phyloP scores from a whole-genome alignment of 2,329 filamentous ascomycete genomes.

The Aschersonia sp. region DNA sequence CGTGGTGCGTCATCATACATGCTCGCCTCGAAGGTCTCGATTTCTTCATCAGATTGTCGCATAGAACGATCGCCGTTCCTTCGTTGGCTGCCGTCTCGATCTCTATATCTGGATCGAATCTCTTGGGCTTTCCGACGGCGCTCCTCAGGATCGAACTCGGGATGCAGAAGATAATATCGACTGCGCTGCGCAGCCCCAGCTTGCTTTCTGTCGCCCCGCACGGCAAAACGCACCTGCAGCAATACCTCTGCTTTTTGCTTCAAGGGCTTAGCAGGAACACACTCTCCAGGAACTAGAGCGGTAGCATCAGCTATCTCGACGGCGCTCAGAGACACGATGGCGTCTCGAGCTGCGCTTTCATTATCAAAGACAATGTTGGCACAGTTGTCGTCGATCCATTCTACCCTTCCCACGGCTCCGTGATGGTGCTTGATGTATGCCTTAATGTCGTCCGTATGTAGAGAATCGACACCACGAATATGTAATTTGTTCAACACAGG shows the following conservation, averaged over 20 bases:
- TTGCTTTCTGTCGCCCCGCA: constrained; percentile 65
- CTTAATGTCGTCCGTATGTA: constrained; percentile 70
- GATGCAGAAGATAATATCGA: constrained; percentile 83
- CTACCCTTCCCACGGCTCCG: constrained; percentile 45
- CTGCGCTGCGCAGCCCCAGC: constrained; percentile 66
- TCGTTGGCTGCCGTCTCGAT: constrained; percentile 28
- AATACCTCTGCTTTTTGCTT: constrained; percentile 52
- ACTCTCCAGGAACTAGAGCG: constrained; percentile 44
- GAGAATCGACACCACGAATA: constrained; percentile 65
- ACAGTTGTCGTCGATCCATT: constrained; percentile 92
- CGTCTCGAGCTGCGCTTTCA: constrained; percentile 35
- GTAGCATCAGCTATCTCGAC: constrained; percentile 37
- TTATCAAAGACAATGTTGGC: constrained; percentile 70
- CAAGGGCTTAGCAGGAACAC: constrained; percentile 55
- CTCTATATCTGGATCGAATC: constrained; percentile 48
- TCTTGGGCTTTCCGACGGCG: constrained; percentile 42
- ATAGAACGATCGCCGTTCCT: constrained; percentile 16
- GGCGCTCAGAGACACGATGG: constrained; percentile 36
- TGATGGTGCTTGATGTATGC: constrained; percentile 59
- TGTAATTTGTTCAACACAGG: constrained; percentile 51
- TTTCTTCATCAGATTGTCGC: constrained; percentile 32
- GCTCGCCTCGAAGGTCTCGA: constrained; percentile 52
- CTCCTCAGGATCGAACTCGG: constrained; percentile 74
- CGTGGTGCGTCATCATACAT: constrained; percentile 64
- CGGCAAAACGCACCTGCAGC: constrained; percentile 60